Evolutionary conservation across 352 stramenopile genomes (phyloP), one percentile per base, ranked within the genome.

Genomic region (Phytophthora vignae): DNA sequence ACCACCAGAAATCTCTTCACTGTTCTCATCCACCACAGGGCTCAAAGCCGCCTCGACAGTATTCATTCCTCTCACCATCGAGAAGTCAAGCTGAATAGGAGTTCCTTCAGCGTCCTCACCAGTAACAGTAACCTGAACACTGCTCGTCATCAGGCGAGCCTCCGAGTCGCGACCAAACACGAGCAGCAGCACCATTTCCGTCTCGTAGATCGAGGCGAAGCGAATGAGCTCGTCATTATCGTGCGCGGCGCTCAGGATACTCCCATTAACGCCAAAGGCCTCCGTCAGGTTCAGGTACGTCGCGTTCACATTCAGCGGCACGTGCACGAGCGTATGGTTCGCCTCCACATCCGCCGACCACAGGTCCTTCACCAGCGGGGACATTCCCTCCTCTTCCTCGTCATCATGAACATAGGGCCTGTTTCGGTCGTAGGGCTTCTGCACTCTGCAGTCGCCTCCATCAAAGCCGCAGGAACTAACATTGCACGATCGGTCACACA

Each of bases 381-480:
- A 77, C 38, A 82, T 21, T 40, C 25, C 68, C 55, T 73, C 68
- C 3, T 69, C 60, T 19, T 77, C 69, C 4, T 71, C 54, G 0
- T 65, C 54, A 44, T 66, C 33, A 22, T 73, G n/a, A 50, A 55
- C 53, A 60, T 64, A 40, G 1, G 64, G 70, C 9, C 60, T 19
- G 15, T 68, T 46, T 55, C 60, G 33, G 8, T 73, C 53, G 31
- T 81, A 48, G 15, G 31, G 49, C 61, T 78, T 57, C 17, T 73
- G 42, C 9, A 79, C 77, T 64, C 77, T 78, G 60, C 91, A 97
- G 60, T 97, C 91, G 15, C 90, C 90, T 54, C 76, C 85, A 66
- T 97, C 91, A 76, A 91, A 97, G 27, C 84, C 91, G 67, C 91
- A 97, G 15, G 82, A 82, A 21, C 80, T 90, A 6, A 92, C 76